A percentile compares a stretch with the other conserved stretches of the same genome.
These are phyloP conservation scores for Ceratobasidium sp. DNA, from an alignment of 1,284 basidiomycete genomes.

Conservation along the genomic window DNA sequence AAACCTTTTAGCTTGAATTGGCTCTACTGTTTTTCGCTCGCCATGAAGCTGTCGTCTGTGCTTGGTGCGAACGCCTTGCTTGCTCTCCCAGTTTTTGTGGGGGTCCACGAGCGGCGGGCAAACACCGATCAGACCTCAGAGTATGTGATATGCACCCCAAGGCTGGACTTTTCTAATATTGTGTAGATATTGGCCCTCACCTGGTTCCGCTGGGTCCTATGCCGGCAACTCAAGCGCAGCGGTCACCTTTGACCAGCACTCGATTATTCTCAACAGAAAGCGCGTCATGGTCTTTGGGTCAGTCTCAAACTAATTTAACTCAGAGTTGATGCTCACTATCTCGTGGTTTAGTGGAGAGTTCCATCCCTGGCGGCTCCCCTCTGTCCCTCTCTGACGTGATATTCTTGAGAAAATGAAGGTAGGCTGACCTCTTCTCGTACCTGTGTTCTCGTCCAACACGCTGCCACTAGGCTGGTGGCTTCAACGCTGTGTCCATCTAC, in stretches of 20 bases:
- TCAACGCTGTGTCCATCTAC: constrained; percentile 48
- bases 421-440: not conserved
- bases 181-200: constrained; percentile 28
- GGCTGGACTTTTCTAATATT: not conserved
- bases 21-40: not conserved
- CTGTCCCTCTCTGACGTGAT: constrained; percentile 35
- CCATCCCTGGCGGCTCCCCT: constrained; percentile 42
- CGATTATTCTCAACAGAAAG: constrained; percentile 30
- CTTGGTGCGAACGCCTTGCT: constrained; percentile 15
- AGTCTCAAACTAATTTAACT: not conserved
- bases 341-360: constrained; percentile 39
- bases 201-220: constrained; percentile 57
- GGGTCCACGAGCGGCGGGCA: not conserved
- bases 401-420: constrained; percentile 43
- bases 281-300: constrained; percentile 23
- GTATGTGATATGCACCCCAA: not conserved
- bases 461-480: constrained; percentile 40
- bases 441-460: not conserved
- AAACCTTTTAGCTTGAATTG: not conserved
- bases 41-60: constrained; percentile 33
- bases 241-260: too few relatives aligned
- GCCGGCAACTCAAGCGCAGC: constrained; percentile 59
- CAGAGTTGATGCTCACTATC: not conserved
- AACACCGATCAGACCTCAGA: constrained; percentile 21
- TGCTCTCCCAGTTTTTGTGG: not conserved